A percentile compares a stretch with the other conserved stretches of the same genome.
Conservation (phyloP, 2,329 filamentous ascomycete genomes). For the Fusarium sp. region DNA sequence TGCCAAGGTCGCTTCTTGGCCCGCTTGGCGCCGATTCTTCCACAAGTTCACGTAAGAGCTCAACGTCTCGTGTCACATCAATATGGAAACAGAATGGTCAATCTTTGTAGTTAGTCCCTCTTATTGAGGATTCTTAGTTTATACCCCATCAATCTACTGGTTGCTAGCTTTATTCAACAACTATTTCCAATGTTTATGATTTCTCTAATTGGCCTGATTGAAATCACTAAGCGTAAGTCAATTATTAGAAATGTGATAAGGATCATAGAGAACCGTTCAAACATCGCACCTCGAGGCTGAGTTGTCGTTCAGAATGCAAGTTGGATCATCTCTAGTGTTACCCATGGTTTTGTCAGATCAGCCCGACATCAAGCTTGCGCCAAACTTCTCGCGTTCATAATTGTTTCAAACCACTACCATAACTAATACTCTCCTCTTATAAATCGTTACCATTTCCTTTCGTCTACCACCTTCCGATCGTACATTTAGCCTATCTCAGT, state of each 20-base stretch:
- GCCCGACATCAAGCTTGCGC: too few species aligned
- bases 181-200: fast-evolving
- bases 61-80: fast-evolving
- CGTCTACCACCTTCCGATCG: too few species aligned
- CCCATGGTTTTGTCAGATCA: too few species aligned
- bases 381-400: too few species aligned
- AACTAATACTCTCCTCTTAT: too few species aligned
- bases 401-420: too few species aligned
- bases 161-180: background rate
- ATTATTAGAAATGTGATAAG: fast-evolving
- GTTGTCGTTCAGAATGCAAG: too few species aligned
- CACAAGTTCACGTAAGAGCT: constrained; percentile 21
- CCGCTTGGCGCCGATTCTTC: constrained; percentile 54
- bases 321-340: too few species aligned
- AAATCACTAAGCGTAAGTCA: background rate
- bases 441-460: too few species aligned
- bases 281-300: too few species aligned
- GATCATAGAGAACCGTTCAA: fast-evolving
- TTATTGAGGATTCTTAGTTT: constrained; percentile 9
- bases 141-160: constrained; percentile 31
- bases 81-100: background rate
- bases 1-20: constrained; percentile 57
- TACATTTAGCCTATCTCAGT: too few species aligned
- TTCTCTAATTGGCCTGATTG: too few species aligned
- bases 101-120: constrained; percentile 18